Base-by-base conservation (phyloP, 148 eudicot genomes). In the Fagopyrum tataricum region DNA sequence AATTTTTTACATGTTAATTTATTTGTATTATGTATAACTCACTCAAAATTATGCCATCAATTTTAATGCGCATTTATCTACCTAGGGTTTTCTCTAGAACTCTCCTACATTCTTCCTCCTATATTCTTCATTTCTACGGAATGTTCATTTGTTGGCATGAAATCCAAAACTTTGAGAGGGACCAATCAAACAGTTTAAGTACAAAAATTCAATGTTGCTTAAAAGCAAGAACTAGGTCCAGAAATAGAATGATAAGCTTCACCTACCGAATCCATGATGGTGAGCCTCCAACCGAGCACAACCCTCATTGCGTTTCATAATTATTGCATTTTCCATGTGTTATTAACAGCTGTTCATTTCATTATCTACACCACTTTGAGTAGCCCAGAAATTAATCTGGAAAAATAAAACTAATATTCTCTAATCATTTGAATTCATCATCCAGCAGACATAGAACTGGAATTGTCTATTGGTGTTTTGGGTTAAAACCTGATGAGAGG, bases 261-360 rank as follows among this genome's bases (percentile, higher is more conserved):
- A 68, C 48, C 72, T 41, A 68, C 72, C 72, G 7, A 68, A 68
- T 68, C 72, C 72, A 68, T 68, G 49, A 68, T 42, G 46, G 41
- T 41, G 72, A 44, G 23, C 72, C 72, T 68, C 21, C 72, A 68
- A 68, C 72, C 71, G 41, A 68, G 46, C 23, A 41, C 72, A n/a
- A 41, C 47, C 72, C 72, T 41, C 23, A 8, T 18, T 21, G 7
- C 23, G 44, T 39, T 39, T 1, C 46, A 68, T 41, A 10, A 68
- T 68, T 44, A 23, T 3, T 44, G 48, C 49, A 42, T 44, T 47
- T 68, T 41, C 72, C 46, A 68, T 43, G 71, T 68, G 46, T 9
- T 47, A 41, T 11, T 41, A 40, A 15, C 71, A 59, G 46, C 48
- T 40, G 46, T 41, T 14, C 23, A 68, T 17, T 20, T 40, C 47